Base-by-base conservation (phyloP, 441 rosid species). In the Raphanus hybrid region DNA sequence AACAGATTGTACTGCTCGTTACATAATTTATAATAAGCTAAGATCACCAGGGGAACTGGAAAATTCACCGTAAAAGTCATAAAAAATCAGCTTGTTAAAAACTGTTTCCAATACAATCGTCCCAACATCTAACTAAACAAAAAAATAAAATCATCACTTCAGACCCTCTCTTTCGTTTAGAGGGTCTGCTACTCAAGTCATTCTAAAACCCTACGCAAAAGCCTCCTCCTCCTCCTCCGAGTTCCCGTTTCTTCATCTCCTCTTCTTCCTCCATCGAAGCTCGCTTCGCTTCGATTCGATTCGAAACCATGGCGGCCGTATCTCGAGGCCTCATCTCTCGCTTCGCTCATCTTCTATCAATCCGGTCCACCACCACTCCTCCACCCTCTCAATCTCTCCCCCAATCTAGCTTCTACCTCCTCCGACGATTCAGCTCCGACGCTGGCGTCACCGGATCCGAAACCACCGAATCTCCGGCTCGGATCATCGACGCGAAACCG, bases 281-380 rank as follows among this genome's bases (percentile, higher is more conserved):
- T 29, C 32, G 32, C 32, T 20, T 29, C 32, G 32, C 32, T 20
- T 20, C 23, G 23, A 20, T 74, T 64, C 72, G 82, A 79, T 54
- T 65, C 20, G 6, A 10, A 64, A 78, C 55, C 81, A 91, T 93
- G 93, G 78, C 92, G 82, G 89, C 88, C 84, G 52, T 86, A 73
- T 81, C 90, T 69, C 85, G 94, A 88, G 96, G 92, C 85, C 78
- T 93, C 80, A 54, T 90, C 81, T 85, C 86, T 79, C 88, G 89
- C 60, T 76, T 93, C 84, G 87, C 78, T 54, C 83, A 77, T 26
- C 78, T 84, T 37, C 68, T 87, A 45, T 69, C 83, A 0, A 26
- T 71, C 69, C 55, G 54, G 27, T 72, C 82, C 12, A 18, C 76
- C 12, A 18, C 76, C 6, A 12, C 84, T 5, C 55, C 77, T 26